Percentiles rank a stretch among this genome's conserved stretches.
These are phyloP conservation scores for Sideroxylon spinosum DNA, from an alignment of 179 eudicot species.

Conservation along the genomic window DNA sequence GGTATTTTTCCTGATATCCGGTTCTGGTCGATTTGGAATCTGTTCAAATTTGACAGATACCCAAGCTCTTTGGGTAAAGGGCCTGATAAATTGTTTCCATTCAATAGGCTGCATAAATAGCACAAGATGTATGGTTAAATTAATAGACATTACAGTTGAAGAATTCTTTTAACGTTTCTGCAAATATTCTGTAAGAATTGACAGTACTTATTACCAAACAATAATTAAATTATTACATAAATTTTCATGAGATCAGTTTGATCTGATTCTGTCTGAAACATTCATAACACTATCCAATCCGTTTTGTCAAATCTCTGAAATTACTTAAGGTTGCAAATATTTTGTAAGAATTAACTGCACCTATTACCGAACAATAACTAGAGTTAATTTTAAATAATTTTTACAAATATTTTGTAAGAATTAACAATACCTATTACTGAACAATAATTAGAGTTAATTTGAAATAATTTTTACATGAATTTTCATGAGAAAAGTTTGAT, in stretches of 20 bases:
- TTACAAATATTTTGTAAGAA: not conserved
- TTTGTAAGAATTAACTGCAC: not conserved
- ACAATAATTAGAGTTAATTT: not conserved
- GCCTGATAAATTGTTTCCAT: conserved; percentile 72
- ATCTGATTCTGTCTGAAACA: not conserved
- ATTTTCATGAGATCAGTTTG: not conserved
- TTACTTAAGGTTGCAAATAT: not conserved
- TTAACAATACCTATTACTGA: not conserved
- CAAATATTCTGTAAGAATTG: not conserved
- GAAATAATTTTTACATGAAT: not conserved
- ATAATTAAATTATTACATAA: not conserved
- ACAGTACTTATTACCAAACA: not conserved
- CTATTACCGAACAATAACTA: not conserved
- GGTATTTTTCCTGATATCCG: conserved; percentile 66
- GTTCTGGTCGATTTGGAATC: conserved; percentile 67
- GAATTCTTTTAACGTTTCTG: not conserved
- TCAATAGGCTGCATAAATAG: conserved; percentile 53
- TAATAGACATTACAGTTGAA: not conserved
- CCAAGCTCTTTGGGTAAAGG: conserved; percentile 71
- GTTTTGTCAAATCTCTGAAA: not conserved
- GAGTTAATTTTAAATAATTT: not conserved
- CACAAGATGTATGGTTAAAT: not conserved
- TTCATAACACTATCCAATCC: not conserved
- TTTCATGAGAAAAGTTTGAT: not conserved
- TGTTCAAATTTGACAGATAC: conserved; percentile 45